These are phyloP conservation scores for Coelastrella sp. DNA, from an alignment of 139 green algal species.

Conservation along the genomic window DNA sequence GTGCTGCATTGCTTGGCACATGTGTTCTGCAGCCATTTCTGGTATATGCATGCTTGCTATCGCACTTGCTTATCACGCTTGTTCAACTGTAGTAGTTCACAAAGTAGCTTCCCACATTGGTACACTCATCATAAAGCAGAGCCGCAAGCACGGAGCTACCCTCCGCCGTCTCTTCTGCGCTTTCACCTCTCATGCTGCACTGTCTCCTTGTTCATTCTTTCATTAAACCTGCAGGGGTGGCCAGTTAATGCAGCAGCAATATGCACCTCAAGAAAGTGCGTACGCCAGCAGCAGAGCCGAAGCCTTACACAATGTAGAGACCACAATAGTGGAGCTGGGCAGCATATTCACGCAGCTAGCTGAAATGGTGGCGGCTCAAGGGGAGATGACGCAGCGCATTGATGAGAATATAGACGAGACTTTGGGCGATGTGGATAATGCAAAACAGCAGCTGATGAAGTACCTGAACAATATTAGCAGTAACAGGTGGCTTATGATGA, in stretches of 20 bases:
- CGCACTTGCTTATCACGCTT: too few species aligned
- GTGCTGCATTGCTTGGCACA: too few species aligned
- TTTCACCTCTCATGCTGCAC: neutral
- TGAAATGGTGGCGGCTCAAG: conserved; percentile 87
- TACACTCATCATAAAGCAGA: too few species aligned
- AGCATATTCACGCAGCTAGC: conserved; percentile 98
- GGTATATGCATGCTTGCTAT: too few species aligned
- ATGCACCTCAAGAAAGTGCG: conserved; percentile 57
- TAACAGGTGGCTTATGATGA: conserved; percentile 94
- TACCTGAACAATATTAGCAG: conserved; percentile 95
- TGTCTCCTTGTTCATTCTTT: neutral
- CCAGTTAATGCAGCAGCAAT: conserved; percentile 55
- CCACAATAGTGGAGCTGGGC: conserved; percentile 97
- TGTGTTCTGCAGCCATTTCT: too few species aligned
- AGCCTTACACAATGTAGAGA: conserved; percentile 89
- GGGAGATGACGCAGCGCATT: conserved; percentile 78
- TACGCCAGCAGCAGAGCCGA: conserved; percentile 53
- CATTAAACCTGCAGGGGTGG: neutral
- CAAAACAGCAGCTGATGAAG: conserved; percentile 96
- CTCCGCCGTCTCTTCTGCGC: too few species aligned
- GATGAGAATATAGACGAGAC: conserved; percentile 99
- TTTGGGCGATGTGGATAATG: conserved; percentile 93
- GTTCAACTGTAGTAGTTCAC: too few species aligned
- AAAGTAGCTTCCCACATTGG: too few species aligned
- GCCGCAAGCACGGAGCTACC: too few species aligned